These are phyloP conservation scores for Chrysophaeum taylorii DNA, from an alignment of 352 stramenopile genomes.

Conservation along the genomic window DNA sequence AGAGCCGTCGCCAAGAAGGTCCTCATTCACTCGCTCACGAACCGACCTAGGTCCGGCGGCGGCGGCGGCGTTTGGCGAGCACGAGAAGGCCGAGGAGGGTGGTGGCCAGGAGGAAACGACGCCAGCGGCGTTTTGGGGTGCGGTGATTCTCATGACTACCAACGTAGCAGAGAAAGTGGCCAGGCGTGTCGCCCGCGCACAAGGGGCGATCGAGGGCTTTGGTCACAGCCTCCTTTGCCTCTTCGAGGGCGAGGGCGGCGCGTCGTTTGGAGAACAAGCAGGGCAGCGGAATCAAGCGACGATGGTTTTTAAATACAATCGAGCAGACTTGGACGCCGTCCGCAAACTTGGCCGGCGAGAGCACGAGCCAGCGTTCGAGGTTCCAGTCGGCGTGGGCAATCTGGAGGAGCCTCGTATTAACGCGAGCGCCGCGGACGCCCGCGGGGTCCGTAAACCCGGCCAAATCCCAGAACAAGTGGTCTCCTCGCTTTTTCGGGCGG, in stretches of 20 bases:
- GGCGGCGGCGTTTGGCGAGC: too few relatives aligned
- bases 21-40: too few relatives aligned
- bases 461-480: not conserved
- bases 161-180: slow-evolving; percentile 10
- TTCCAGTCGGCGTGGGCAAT: not conserved
- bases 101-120: too few relatives aligned
- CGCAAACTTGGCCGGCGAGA: not conserved
- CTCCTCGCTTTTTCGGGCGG: not conserved
- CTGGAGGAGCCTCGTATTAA: not conserved
- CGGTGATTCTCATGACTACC: too few relatives aligned
- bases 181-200: not conserved
- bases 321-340: not conserved
- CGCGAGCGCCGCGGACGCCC: not conserved
- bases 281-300: not conserved
- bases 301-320: not conserved
- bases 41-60: too few relatives aligned
- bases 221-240: not conserved
- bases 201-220: not conserved
- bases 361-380: not conserved
- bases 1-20: too few relatives aligned
- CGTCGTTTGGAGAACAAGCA: too few relatives aligned
- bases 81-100: too few relatives aligned
- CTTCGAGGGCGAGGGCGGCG: not conserved
- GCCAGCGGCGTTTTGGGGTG: too few relatives aligned
- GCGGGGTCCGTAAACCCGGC: slow-evolving; percentile 3